phyloP scores from a whole-genome alignment of 2,329 filamentous ascomycete species.

The Fonsecaea monophora region DNA sequence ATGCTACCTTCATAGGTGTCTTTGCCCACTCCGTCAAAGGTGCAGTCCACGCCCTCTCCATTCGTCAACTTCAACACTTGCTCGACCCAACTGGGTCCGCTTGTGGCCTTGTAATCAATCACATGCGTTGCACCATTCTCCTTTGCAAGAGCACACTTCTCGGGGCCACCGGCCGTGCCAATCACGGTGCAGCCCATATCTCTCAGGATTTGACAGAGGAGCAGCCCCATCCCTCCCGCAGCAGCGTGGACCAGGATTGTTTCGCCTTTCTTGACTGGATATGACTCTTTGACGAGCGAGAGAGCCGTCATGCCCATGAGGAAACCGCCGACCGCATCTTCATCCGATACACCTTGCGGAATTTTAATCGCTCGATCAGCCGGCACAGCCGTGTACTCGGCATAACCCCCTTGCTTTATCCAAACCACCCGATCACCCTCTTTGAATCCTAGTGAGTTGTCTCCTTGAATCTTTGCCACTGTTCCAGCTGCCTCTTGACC shows the following conservation, averaged over 20 bases:
- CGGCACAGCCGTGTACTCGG: slow-evolving; percentile 64
- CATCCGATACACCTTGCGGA: slow-evolving; percentile 66
- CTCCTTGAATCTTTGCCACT: slow-evolving; percentile 66
- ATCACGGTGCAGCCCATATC: slow-evolving; percentile 77
- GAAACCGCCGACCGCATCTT: slow-evolving; percentile 71
- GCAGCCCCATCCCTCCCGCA: slow-evolving; percentile 78
- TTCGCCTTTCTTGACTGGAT: slow-evolving; percentile 74
- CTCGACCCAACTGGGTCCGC: slow-evolving; percentile 79
- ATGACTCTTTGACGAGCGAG: slow-evolving; percentile 76
- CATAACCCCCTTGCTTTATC: slow-evolving; percentile 63
- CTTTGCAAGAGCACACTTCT: slow-evolving; percentile 74
- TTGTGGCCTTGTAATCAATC: slow-evolving; percentile 79
- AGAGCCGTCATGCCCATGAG: slow-evolving; percentile 85
- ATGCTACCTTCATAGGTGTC: slow-evolving; percentile 81
- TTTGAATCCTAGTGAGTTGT: slow-evolving; percentile 61
- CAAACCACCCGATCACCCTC: slow-evolving; percentile 76
- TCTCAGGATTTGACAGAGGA: slow-evolving; percentile 74
- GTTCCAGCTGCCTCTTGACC: slow-evolving; percentile 80
- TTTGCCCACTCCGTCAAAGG: slow-evolving; percentile 81
- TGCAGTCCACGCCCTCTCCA: slow-evolving; percentile 74
- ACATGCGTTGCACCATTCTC: slow-evolving; percentile 73
- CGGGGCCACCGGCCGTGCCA: slow-evolving; percentile 74
- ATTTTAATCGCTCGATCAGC: slow-evolving; percentile 66
- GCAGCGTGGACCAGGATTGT: slow-evolving; percentile 86
- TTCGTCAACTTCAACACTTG: slow-evolving; percentile 82